Percentiles rank a stretch among this genome's conserved stretches.
Evolutionary conservation across 202 grass and related monocot species (phyloP).

Genomic region (Panicum virgatum): DNA sequence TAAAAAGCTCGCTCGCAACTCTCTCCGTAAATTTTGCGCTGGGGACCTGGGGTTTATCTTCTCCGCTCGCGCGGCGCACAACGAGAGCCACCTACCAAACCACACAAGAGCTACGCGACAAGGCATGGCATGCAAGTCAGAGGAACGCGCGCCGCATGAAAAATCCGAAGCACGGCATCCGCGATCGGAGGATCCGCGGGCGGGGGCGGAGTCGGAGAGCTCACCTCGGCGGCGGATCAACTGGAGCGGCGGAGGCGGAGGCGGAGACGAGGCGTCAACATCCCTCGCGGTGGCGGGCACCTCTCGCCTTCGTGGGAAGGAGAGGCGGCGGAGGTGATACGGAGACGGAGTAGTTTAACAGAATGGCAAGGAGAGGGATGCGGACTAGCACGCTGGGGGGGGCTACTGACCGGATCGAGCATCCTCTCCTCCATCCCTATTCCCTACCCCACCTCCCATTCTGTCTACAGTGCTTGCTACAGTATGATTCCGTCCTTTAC

Average conservation of each 20-base stretch:
- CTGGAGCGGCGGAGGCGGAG: conserved; percentile 36
- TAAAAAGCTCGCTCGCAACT: neutral
- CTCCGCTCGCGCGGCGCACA: neutral
- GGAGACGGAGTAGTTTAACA: too few species aligned
- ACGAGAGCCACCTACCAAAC: conserved; percentile 36
- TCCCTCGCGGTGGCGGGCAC: conserved; percentile 20
- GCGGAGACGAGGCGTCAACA: conserved; percentile 22
- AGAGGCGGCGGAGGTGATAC: neutral
- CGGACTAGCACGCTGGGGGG: too few species aligned
- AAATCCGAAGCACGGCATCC: neutral
- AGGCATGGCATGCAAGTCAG: conserved; percentile 33
- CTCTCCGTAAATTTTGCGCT: neutral
- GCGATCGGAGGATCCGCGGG: neutral
- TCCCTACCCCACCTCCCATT: too few species aligned
- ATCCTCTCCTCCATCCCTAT: too few species aligned
- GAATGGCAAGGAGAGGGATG: too few species aligned
- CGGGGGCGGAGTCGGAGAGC: conserved; percentile 2
- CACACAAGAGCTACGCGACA: conserved; percentile 28
- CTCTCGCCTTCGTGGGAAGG: neutral
- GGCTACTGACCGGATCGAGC: too few species aligned
- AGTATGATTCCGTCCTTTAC: too few species aligned
- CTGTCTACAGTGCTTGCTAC: too few species aligned
- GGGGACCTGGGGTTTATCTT: conserved; percentile 16
- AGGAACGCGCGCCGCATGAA: neutral
- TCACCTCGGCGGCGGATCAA: conserved; percentile 48